Evolutionary conservation across 225 moss, liverwort and hornwort species (phyloP).

Genomic region (Antitrichia curtipendula): DNA sequence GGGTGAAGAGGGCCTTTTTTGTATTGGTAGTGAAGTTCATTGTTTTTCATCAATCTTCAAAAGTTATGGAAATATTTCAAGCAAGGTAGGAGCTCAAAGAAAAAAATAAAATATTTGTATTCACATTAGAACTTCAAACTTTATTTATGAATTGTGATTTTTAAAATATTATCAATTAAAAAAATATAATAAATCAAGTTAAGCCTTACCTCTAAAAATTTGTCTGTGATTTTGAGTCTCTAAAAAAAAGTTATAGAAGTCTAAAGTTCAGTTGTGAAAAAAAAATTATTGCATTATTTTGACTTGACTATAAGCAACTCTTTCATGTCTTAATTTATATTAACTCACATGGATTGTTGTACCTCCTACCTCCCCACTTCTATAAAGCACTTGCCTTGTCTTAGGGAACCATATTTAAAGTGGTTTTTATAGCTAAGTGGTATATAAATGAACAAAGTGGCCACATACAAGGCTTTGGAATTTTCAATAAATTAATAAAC

Average conservation of each 20-base stretch:
- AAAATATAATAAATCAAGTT: not conserved
- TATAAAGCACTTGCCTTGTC: not conserved
- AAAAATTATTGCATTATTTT: not conserved
- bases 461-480: no score
- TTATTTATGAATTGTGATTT: not conserved
- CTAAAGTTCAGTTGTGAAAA: not conserved
- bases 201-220: not conserved
- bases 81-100: not conserved
- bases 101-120: not conserved
- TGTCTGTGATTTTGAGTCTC: not conserved
- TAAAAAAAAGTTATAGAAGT: not conserved
- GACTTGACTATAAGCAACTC: not conserved
- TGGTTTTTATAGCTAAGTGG: no score
- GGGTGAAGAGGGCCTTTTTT: accelerated
- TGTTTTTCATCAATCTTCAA: not conserved
- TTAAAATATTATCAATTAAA: accelerated
- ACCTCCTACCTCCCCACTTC: not conserved
- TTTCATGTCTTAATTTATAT: not conserved
- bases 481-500: no score
- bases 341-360: not conserved
- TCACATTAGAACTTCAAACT: accelerated
- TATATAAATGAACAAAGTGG: not conserved
- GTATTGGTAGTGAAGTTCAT: no score
- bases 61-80: not conserved
- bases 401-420: accelerated